A percentile compares a stretch with the other conserved stretches of the same genome.
These are phyloP conservation scores for Cotoneaster glaucophyllus DNA, from an alignment of 306 rosid species.

Conservation along the genomic window DNA sequence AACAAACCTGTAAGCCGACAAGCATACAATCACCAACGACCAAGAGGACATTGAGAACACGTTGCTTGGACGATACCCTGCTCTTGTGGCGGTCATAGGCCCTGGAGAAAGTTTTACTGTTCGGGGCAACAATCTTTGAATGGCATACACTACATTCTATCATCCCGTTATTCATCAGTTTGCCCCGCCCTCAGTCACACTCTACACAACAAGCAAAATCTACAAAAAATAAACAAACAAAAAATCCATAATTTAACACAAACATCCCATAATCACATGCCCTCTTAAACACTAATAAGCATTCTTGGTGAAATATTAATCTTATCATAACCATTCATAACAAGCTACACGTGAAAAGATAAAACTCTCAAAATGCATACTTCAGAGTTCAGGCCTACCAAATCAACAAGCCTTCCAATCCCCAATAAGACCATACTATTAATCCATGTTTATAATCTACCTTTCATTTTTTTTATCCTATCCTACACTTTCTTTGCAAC, in stretches of 20 bases:
- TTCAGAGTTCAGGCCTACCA: background rate
- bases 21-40: slow-evolving; percentile 94
- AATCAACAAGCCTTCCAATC: background rate
- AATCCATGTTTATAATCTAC: background rate
- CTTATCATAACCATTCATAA: background rate
- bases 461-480: background rate
- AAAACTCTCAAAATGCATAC: background rate
- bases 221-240: slow-evolving; percentile 13
- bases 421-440: background rate
- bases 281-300: background rate
- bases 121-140: slow-evolving; percentile 76
- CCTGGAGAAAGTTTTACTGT: slow-evolving; percentile 57
- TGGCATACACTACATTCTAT: slow-evolving; percentile 97
- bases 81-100: slow-evolving; percentile 89
- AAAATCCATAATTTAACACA: background rate
- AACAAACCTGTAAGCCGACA: slow-evolving; percentile 90
- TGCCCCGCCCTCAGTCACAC: slow-evolving; percentile 22
- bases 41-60: slow-evolving; percentile 67
- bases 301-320: background rate
- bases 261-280: background rate
- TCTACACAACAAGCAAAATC: slow-evolving; percentile 38
- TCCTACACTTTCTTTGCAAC: background rate
- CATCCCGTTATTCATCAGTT: slow-evolving; percentile 69
- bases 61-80: slow-evolving; percentile 73
- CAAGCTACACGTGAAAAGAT: background rate